These are phyloP conservation scores for Globisporangium cederbergense DNA, from an alignment of 352 stramenopile genomes.

Conservation along the genomic window DNA sequence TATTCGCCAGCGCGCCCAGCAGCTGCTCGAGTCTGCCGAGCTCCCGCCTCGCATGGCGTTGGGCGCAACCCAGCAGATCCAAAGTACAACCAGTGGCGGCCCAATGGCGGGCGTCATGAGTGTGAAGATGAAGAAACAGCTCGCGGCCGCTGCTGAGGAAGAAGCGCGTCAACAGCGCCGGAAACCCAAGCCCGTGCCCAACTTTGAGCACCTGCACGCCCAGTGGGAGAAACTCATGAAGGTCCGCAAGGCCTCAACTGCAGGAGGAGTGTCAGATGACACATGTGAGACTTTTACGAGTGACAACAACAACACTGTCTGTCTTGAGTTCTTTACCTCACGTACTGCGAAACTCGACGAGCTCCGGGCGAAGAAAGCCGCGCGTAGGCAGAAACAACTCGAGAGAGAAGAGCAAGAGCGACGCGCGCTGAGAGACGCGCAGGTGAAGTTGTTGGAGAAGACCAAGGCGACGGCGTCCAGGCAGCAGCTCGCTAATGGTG, in stretches of 20 bases:
- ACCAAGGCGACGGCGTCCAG: slow-evolving; percentile 15
- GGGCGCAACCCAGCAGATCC: not conserved
- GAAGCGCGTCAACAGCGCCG: slow-evolving; percentile 22
- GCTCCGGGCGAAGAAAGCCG: slow-evolving; percentile 46
- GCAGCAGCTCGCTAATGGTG: slow-evolving; percentile 5
- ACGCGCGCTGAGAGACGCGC: slow-evolving; percentile 21
- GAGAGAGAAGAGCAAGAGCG: slow-evolving; percentile 37
- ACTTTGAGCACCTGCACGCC: slow-evolving; percentile 59
- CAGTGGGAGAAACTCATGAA: slow-evolving; percentile 37
- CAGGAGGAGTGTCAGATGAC: not conserved
- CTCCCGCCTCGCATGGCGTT: slow-evolving; percentile 53
- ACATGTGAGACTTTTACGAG: not conserved
- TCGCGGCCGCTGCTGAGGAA: slow-evolving; percentile 38
- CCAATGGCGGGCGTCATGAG: slow-evolving; percentile 23
- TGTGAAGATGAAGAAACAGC: slow-evolving; percentile 49
- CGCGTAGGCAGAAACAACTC: slow-evolving; percentile 33
- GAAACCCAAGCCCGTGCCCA: slow-evolving; percentile 49
- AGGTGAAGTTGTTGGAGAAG: slow-evolving; percentile 36
- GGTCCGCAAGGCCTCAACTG: not conserved
- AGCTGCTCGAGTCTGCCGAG: slow-evolving; percentile 36
- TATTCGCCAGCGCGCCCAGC: slow-evolving; percentile 43
- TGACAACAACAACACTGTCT: not conserved
- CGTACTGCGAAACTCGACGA: slow-evolving; percentile 35
- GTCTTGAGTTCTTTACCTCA: slow-evolving; percentile 47
- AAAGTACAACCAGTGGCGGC: not conserved